These are phyloP conservation scores for Blastobotrys arbuscula DNA, from an alignment of 1,139 yeast species.

Conservation along the genomic window DNA sequence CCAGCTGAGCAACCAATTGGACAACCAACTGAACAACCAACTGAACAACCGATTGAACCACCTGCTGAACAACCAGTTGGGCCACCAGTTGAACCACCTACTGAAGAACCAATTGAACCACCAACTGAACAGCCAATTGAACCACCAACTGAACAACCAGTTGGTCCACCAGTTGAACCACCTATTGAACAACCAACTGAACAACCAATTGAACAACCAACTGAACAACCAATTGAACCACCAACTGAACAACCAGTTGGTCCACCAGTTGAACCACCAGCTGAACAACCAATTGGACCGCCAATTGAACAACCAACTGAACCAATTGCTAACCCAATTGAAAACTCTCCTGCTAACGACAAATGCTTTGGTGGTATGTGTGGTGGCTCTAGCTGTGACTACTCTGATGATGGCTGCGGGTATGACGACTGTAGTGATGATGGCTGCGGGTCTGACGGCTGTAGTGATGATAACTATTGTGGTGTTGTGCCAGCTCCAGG, in stretches of 20 bases:
- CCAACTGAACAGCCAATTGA: neutral
- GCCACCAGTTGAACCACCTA: neutral
- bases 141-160: neutral
- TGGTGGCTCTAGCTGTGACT: neutral
- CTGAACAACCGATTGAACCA: neutral
- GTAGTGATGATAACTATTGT: neutral
- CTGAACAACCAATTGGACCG: neutral
- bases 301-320: neutral
- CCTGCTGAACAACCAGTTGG: neutral
- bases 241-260: too few relatives aligned
- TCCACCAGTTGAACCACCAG: neutral
- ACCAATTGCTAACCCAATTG: neutral
- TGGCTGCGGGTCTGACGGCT: neutral
- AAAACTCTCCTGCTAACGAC: neutral
- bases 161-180: neutral
- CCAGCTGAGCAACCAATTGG: neutral
- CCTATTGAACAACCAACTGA: neutral
- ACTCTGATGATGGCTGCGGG: neutral
- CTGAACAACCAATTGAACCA: neutral
- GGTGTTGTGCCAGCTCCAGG: constrained; percentile 3
- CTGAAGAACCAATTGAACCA: neutral
- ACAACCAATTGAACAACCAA: neutral
- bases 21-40: neutral
- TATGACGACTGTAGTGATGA: neutral
- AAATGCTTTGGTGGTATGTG: neutral